Base-by-base conservation (phyloP, 2,329 filamentous ascomycete genomes). In the Diaporthe amygdali region DNA sequence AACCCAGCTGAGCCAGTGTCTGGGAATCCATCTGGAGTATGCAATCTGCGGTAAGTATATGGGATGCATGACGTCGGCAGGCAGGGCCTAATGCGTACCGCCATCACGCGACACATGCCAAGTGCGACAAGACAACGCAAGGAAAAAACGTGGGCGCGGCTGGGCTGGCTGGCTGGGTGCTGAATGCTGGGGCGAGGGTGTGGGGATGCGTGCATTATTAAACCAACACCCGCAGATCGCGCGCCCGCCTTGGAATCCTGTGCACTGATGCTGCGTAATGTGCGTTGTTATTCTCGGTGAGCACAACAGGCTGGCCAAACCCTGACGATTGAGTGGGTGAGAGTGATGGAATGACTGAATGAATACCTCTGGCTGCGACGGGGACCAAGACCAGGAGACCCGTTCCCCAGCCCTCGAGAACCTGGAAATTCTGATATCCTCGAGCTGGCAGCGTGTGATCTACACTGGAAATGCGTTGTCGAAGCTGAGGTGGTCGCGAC, bases 21-120 rank as follows among this genome's bases (percentile, higher is more conserved):
- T 39, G 8, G 39, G 41, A 59, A 22, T n/a, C n/a, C n/a, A 59
- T 51, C 66, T 39, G 52, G 52, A 68, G 44, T 30, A 34, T 49
- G 41, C 52, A 56, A 30, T 14, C 32, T 51, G 52, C 49, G 41
- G 66, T 56, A 52, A 68, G 27, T 34, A 56, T 49, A 32, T 30
- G 39, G 44, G 14, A 47, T 66, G 66, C 55, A 56, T 68, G 66
- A 68, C 66, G 66, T 68, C 66, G 66, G 52, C 52, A 59, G 52
- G 22, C 52, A 59, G 34, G 63, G 46, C 32, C 63, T 52, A 39
- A 66, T 66, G 32, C 46, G 66, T 51, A 68, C 55, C 25, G 2
- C 52, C 52, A 55, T 68, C 66, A 59, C 66, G 52, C 52, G 66
- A 68, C 66, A 67, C 34, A 34, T n/a, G 47, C 64, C 49, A 67